Evolutionary conservation across 139 green algal species (phyloP).

Genomic region (Picochlorum sp.): DNA sequence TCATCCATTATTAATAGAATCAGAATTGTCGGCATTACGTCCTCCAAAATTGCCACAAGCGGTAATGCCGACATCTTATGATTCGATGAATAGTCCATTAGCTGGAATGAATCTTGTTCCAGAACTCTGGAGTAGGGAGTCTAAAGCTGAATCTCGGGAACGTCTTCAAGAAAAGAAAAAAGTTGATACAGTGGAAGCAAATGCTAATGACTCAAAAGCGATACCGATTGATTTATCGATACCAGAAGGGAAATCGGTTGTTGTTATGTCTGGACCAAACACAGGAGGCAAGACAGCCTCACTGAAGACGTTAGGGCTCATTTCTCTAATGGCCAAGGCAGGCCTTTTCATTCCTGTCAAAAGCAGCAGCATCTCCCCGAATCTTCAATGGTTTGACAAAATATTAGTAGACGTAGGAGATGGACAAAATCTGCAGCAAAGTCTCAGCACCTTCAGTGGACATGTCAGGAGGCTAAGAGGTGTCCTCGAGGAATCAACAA

Average conservation of each 20-base stretch:
- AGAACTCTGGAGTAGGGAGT: conserved; percentile 3
- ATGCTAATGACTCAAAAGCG: conserved; percentile 4
- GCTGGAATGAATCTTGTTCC: conserved; percentile 3
- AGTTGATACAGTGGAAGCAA: neutral
- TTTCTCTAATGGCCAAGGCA: conserved; percentile 59
- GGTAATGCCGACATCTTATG: neutral
- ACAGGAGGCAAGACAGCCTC: conserved; percentile 74
- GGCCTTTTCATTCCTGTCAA: conserved; percentile 58
- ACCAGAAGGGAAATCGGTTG: conserved; percentile 25
- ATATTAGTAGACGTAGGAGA: conserved; percentile 74
- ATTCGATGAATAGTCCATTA: neutral
- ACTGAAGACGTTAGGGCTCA: conserved; percentile 65
- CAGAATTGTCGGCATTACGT: conserved; percentile 15
- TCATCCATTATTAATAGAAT: conserved; percentile 19
- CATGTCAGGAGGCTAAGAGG: conserved; percentile 41
- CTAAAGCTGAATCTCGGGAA: neutral
- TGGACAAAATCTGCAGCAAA: conserved; percentile 58
- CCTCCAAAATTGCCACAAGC: conserved; percentile 6
- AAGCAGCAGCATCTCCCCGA: neutral
- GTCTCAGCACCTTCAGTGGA: conserved; percentile 66
- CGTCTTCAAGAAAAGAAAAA: neutral
- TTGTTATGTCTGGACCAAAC: conserved; percentile 70
- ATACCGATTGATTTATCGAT: conserved; percentile 40
- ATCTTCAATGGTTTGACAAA: conserved; percentile 28
- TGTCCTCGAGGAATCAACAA: conserved; percentile 22